Base-by-base conservation (phyloP, 2,329 filamentous ascomycete genomes). In the Botrytis porri region DNA sequence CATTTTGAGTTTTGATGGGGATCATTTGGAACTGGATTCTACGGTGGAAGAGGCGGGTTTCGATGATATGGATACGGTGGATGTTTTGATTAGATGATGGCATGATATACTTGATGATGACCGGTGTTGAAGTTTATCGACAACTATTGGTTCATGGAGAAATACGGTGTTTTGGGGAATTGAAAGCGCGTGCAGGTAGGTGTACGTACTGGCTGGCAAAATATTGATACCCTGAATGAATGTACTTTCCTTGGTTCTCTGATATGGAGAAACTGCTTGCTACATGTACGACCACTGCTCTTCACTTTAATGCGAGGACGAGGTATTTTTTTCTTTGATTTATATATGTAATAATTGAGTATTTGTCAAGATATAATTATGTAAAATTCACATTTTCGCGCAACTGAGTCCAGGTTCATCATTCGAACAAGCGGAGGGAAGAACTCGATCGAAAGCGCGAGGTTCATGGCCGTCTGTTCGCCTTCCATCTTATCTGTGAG, bases 1-100 rank as follows among this genome's bases (percentile, higher is more conserved):
- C 4, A 85, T 86, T 54, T 83, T 97, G 18, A 84, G 86, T 76
- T 95, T 94, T 81, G 94, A 97, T 77, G 94, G 94, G 22, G 93
- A 95, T 69, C 83, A 84, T 64, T 83, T 97, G 41, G 87, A 90
- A 22, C 86, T 88, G 29, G 84, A 88, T 1, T 83, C 84, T 43
- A 87, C 86, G 2, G 85, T 96, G 63, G 84, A 85, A 62, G 89
- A 92, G 51, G 87, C 90, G 3, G 93, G 94, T 29, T 88, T 97
- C 59, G 88, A 89, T 63, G 92, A 97, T 78, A 86, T 90, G 84
- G 93, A 95, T 80, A 86, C 87, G 41, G 84, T 97, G 48, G 93
- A 97, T 81, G 92, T 96, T 35, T 77, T 81, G 72, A 74, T 81
- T 32, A 70, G 73, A 63, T 80, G 70, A 76, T 73, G 32, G 10